Percentiles rank a stretch among this genome's conserved stretches.
Conservation (phyloP, 352 stramenopile genomes). For the Pythium myriotylum region DNA sequence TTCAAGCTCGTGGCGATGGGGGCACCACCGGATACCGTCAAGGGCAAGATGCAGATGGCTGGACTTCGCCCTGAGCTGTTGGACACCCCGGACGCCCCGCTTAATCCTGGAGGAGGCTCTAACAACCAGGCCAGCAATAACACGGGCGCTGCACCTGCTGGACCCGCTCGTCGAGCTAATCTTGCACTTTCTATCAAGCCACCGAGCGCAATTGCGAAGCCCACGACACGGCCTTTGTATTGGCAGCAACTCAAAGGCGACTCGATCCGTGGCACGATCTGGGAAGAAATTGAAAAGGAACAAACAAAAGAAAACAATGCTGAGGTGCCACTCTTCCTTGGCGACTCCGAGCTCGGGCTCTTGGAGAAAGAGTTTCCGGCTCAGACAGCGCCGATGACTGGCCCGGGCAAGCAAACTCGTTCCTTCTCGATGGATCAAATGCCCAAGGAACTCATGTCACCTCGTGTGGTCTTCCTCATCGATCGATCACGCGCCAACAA, state of each 20-base stretch:
- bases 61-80: slow-evolving; percentile 56
- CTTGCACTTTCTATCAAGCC: slow-evolving; percentile 68
- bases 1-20: slow-evolving; percentile 76
- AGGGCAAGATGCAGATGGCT: slow-evolving; percentile 70
- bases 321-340: slow-evolving; percentile 45
- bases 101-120: slow-evolving; percentile 34
- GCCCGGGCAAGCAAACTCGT: slow-evolving; percentile 35
- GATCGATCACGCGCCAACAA: slow-evolving; percentile 77
- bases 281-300: slow-evolving; percentile 74
- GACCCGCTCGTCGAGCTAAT: slow-evolving; percentile 44
- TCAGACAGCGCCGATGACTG: slow-evolving; percentile 50
- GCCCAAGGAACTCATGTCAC: slow-evolving; percentile 44
- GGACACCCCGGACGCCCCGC: slow-evolving; percentile 56
- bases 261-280: slow-evolving; percentile 71
- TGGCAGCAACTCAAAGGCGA: slow-evolving; percentile 74
- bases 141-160: neutral
- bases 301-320: slow-evolving; percentile 52
- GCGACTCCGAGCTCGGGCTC: slow-evolving; percentile 46
- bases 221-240: slow-evolving; percentile 70
- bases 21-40: slow-evolving; percentile 55
- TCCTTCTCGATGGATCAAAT: slow-evolving; percentile 46
- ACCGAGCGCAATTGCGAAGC: slow-evolving; percentile 35
- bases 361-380: slow-evolving; percentile 71
- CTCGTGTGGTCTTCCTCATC: slow-evolving; percentile 75
- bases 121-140: slow-evolving; percentile 24